Percentiles rank a stretch among this genome's conserved stretches.
Conservation (phyloP, 495 filamentous ascomycete genomes). For the Evansstolkia leycettana region DNA sequence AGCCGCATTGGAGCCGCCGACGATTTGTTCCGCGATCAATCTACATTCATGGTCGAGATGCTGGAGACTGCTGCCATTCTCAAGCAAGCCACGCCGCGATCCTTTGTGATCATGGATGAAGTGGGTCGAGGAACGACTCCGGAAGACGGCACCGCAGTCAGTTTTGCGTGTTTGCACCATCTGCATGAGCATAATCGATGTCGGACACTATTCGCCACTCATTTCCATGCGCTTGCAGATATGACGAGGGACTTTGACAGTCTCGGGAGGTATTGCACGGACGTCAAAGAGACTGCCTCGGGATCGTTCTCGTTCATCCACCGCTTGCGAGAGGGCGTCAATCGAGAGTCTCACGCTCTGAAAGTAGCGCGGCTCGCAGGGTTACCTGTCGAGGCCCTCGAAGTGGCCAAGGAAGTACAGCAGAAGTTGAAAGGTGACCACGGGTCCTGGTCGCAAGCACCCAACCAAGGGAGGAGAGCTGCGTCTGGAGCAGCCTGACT, state of each 20-base stretch:
- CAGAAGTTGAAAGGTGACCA: conserved; percentile 6
- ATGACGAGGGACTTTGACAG: conserved; percentile 52
- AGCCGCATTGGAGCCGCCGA: conserved; percentile 87
- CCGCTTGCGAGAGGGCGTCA: conserved; percentile 67
- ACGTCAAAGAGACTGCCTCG: conserved; percentile 56
- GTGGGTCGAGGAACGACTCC: conserved; percentile 90
- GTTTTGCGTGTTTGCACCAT: conserved; percentile 78
- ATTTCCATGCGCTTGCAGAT: conserved; percentile 80
- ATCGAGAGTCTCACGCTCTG: conserved; percentile 75
- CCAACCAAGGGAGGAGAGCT: too few species aligned
- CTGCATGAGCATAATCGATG: conserved; percentile 62
- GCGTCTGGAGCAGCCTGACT: too few species aligned
- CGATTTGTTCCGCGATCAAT: conserved; percentile 82
- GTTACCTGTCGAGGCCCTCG: conserved; percentile 47
- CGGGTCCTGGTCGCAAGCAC: too few species aligned
- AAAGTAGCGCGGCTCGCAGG: conserved; percentile 87
- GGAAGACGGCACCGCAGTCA: conserved; percentile 78
- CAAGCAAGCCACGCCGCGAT: conserved; percentile 37
- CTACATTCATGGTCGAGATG: conserved; percentile 75
- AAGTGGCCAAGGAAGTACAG: conserved; percentile 33
- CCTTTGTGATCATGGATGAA: conserved; percentile 99
- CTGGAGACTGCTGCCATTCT: conserved; percentile 41
- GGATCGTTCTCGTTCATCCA: conserved; percentile 78
- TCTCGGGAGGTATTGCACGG: conserved; percentile 78
- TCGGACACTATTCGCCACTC: conserved; percentile 83